These are phyloP conservation scores for Tylopilus rubrobrunneus DNA, from an alignment of 768 basidiomycete genomes.

Conservation along the genomic window DNA sequence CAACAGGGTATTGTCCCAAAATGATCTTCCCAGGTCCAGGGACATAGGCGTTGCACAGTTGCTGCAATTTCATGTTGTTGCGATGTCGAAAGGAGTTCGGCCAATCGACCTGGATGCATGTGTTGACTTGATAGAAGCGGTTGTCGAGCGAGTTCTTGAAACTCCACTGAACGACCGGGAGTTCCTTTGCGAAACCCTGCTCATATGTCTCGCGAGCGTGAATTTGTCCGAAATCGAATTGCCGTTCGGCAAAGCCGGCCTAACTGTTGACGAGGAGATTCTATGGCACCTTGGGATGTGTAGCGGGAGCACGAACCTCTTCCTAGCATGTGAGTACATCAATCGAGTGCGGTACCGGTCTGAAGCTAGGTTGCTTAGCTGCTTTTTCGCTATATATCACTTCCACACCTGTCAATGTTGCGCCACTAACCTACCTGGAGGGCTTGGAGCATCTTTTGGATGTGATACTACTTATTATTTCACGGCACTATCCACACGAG, in stretches of 20 bases:
- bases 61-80: slow-evolving; percentile 25
- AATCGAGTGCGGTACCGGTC: neutral
- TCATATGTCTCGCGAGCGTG: slow-evolving; percentile 34
- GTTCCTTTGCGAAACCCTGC: slow-evolving; percentile 33
- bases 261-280: slow-evolving; percentile 28
- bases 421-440: slow-evolving; percentile 43
- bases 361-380: slow-evolving; percentile 30
- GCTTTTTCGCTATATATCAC: slow-evolving; percentile 45
- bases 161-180: neutral
- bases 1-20: slow-evolving; percentile 13
- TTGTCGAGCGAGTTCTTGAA: slow-evolving; percentile 15
- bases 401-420: slow-evolving; percentile 22
- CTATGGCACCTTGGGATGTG: slow-evolving; percentile 37
- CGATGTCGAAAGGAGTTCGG: slow-evolving; percentile 19
- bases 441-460: slow-evolving; percentile 45
- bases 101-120: slow-evolving; percentile 1
- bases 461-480: slow-evolving; percentile 43
- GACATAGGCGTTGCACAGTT: slow-evolving; percentile 13
- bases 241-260: neutral
- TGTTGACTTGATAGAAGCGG: slow-evolving; percentile 12
- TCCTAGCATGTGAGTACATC: slow-evolving; percentile 38
- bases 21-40: neutral
- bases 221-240: slow-evolving; percentile 12
- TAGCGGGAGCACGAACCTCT: slow-evolving; percentile 30
- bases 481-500: slow-evolving; percentile 41